Conservation (phyloP, 768 basidiomycete species). For the Tulasnella sp. region DNA sequence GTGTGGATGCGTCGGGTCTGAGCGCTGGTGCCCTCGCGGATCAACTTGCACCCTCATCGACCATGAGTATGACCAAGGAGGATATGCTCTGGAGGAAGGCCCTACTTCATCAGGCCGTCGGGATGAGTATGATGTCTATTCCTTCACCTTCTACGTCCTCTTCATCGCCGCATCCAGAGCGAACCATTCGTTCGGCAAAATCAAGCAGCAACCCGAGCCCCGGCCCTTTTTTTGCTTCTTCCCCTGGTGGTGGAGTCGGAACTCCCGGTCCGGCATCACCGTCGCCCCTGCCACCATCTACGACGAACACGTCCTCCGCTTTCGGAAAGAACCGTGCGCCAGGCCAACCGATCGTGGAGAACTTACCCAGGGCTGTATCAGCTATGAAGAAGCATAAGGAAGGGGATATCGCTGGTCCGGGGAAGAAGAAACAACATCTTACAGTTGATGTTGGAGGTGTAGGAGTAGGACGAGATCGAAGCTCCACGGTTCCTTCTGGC, state of each 20-base stretch:
- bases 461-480: not conserved
- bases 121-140: slow-evolving; percentile 29
- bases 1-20: slow-evolving; percentile 12
- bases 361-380: slow-evolving; percentile 5
- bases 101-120: slow-evolving; percentile 65
- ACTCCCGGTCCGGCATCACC: not conserved
- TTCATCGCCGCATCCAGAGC: not conserved
- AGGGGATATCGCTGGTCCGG: not conserved
- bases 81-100: slow-evolving; percentile 63
- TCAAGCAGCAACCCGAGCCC: not conserved
- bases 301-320: not conserved
- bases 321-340: not conserved
- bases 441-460: not conserved
- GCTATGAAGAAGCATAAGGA: not conserved
- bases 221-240: slow-evolving; percentile 6
- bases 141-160: slow-evolving; percentile 8
- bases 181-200: not conserved
- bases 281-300: not conserved
- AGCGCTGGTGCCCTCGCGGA: slow-evolving; percentile 16
- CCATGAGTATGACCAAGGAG: slow-evolving; percentile 31
- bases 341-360: slow-evolving; percentile 5
- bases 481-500: not conserved
- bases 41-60: slow-evolving; percentile 15
- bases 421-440: not conserved
- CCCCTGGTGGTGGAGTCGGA: not conserved